Percentiles rank a stretch among this genome's conserved stretches.
phyloP scores from a whole-genome alignment of 1,284 basidiomycete genomes.

The Pholiota adiposa region DNA sequence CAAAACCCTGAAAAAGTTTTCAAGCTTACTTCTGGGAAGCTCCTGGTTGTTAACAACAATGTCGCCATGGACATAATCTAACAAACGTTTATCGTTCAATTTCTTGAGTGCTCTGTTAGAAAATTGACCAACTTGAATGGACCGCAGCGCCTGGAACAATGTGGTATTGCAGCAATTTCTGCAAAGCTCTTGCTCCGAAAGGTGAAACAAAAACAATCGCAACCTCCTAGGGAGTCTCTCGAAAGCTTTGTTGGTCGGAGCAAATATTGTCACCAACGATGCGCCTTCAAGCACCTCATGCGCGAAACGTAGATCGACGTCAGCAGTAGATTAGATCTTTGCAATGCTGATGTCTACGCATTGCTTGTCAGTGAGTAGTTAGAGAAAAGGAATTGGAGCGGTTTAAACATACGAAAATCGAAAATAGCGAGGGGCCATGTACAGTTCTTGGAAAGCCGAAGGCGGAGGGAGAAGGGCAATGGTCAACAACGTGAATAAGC shows the following conservation, averaged over 20 bases:
- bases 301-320: conserved; percentile 50
- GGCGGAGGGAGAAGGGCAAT: conserved; percentile 67
- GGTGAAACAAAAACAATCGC: conserved; percentile 70
- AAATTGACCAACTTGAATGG: conserved; percentile 50
- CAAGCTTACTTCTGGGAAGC: background rate
- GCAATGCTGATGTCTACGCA: conserved; percentile 62
- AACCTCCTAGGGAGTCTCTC: conserved; percentile 57
- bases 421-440: conserved; percentile 58
- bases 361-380: conserved; percentile 1
- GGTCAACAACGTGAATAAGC: conserved; percentile 64
- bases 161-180: conserved; percentile 71
- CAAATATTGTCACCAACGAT: conserved; percentile 63
- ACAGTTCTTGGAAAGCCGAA: conserved; percentile 62
- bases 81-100: background rate
- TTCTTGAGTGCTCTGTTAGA: background rate
- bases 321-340: conserved; percentile 55
- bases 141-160: conserved; percentile 61
- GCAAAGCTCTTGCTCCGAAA: conserved; percentile 58
- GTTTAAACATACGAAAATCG: conserved; percentile 47
- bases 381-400: no score
- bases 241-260: conserved; percentile 71
- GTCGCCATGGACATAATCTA: conserved; percentile 21
- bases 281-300: conserved; percentile 49
- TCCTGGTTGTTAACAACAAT: background rate
- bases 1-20: no score